A percentile compares a stretch with the other conserved stretches of the same genome.
Conservation (phyloP, 2,329 filamentous ascomycete species). For the Pseudogymnoascus sp. region DNA sequence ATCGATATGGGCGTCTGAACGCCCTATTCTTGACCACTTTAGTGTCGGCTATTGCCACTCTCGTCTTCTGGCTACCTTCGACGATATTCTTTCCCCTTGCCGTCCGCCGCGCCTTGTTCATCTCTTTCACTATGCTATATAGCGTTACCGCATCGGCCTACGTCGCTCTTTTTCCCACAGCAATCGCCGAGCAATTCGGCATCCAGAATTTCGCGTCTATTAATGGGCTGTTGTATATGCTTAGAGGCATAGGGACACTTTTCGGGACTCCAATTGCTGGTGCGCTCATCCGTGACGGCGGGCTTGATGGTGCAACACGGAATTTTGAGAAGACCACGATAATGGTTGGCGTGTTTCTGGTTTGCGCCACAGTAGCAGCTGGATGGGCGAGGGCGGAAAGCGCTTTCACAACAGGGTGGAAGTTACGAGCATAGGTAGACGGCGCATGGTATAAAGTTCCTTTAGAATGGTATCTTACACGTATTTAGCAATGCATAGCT, state of each 20-base stretch:
- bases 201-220: constrained; percentile 22
- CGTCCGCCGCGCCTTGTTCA: constrained; percentile 24
- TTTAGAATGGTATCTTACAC: not conserved
- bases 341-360: constrained; percentile 12
- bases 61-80: constrained; percentile 29
- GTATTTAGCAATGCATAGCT: not conserved
- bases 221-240: constrained; percentile 25
- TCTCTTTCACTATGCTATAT: constrained; percentile 32
- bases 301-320: constrained; percentile 37
- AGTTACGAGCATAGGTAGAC: constrained; percentile 1
- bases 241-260: constrained; percentile 23
- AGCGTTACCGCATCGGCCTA: constrained; percentile 36
- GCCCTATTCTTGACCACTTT: constrained; percentile 32
- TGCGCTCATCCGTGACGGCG: constrained; percentile 35
- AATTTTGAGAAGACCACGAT: constrained; percentile 11
- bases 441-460: not conserved
- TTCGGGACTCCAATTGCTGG: constrained; percentile 22
- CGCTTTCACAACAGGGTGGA: constrained; percentile 4
- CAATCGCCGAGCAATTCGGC: constrained; percentile 23
- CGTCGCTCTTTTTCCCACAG: constrained; percentile 35
- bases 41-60: constrained; percentile 26
- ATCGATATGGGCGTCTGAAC: constrained; percentile 36
- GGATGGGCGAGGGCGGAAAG: constrained; percentile 12
- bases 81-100: constrained; percentile 11
- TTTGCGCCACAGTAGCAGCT: constrained; percentile 6